A percentile compares a stretch with the other conserved stretches of the same genome.
These are phyloP conservation scores for Trametes pubescens DNA, from an alignment of 1,284 basidiomycete species.

Conservation along the genomic window DNA sequence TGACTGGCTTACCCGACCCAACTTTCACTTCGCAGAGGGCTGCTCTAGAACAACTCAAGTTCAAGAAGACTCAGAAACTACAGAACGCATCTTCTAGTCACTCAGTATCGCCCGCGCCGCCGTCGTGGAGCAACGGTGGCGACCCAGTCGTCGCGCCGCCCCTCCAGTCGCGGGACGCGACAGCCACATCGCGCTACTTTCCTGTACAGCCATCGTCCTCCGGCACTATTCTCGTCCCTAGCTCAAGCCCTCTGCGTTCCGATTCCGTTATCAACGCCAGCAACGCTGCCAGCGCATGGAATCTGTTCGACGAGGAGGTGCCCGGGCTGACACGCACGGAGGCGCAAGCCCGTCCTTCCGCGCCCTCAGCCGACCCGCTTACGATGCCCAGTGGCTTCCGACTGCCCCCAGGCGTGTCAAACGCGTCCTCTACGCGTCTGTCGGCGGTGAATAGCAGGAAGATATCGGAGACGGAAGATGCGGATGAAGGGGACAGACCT, in stretches of 20 bases:
- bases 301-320: slow-evolving; percentile 48
- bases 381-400: slow-evolving; percentile 67
- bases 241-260: slow-evolving; percentile 67
- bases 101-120: slow-evolving; percentile 40
- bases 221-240: slow-evolving; percentile 73
- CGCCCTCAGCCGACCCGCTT: slow-evolving; percentile 60
- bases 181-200: slow-evolving; percentile 55
- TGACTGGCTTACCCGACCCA: slow-evolving; percentile 34
- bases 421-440: slow-evolving; percentile 59
- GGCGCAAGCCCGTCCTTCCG: slow-evolving; percentile 45
- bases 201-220: slow-evolving; percentile 46
- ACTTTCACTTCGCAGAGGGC: slow-evolving; percentile 52
- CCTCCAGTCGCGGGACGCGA: slow-evolving; percentile 65
- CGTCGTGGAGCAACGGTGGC: slow-evolving; percentile 32
- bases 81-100: slow-evolving; percentile 45
- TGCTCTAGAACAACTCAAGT: slow-evolving; percentile 66
- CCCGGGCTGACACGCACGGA: slow-evolving; percentile 48
- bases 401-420: slow-evolving; percentile 47
- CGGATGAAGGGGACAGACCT: slow-evolving; percentile 65
- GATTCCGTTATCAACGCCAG: slow-evolving; percentile 53
- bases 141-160: slow-evolving; percentile 45
- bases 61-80: slow-evolving; percentile 57
- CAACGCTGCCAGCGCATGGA: slow-evolving; percentile 47
- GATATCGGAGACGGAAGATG: slow-evolving; percentile 47
- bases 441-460: slow-evolving; percentile 46